Percentiles rank a stretch among this genome's conserved stretches.
These are phyloP conservation scores for Xylaria cubensis DNA, from an alignment of 495 filamentous ascomycete species.

Conservation along the genomic window DNA sequence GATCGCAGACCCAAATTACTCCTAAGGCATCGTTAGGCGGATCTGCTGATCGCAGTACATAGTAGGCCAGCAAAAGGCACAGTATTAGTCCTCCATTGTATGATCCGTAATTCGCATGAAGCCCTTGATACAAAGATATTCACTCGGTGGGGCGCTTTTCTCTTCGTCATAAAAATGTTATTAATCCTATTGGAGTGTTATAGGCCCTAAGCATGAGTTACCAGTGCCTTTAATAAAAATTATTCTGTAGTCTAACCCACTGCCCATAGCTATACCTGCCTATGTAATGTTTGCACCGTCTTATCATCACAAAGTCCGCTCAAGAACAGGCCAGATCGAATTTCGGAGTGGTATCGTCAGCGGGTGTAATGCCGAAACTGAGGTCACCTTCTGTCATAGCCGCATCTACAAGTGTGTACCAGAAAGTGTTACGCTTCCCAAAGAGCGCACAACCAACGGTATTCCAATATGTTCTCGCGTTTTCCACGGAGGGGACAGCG, in stretches of 20 bases:
- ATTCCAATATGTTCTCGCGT: slow-evolving; percentile 76
- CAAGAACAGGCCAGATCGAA: slow-evolving; percentile 56
- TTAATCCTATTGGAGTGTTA: not conserved
- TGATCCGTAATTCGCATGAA: not conserved
- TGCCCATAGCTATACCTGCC: not conserved
- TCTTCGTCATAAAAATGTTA: not conserved
- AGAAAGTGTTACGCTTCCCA: slow-evolving; percentile 68
- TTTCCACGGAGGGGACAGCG: slow-evolving; percentile 64
- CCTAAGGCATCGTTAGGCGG: not conserved
- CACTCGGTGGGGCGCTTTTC: not conserved
- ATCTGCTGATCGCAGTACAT: not conserved
- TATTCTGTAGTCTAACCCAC: not conserved
- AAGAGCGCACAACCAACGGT: slow-evolving; percentile 70
- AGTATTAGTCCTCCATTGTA: not conserved
- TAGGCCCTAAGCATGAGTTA: no score
- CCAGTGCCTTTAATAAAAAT: not conserved
- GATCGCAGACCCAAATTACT: no score
- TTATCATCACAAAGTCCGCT: not conserved
- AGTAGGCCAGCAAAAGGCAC: not conserved
- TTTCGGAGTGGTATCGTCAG: slow-evolving; percentile 54
- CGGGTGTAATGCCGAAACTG: slow-evolving; percentile 42
- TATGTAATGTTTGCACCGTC: not conserved
- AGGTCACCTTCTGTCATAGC: slow-evolving; percentile 41
- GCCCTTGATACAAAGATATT: not conserved
- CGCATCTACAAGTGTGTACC: slow-evolving; percentile 71